Base-by-base conservation (phyloP, 1,284 basidiomycete genomes). In the Malassezia furfur region DNA sequence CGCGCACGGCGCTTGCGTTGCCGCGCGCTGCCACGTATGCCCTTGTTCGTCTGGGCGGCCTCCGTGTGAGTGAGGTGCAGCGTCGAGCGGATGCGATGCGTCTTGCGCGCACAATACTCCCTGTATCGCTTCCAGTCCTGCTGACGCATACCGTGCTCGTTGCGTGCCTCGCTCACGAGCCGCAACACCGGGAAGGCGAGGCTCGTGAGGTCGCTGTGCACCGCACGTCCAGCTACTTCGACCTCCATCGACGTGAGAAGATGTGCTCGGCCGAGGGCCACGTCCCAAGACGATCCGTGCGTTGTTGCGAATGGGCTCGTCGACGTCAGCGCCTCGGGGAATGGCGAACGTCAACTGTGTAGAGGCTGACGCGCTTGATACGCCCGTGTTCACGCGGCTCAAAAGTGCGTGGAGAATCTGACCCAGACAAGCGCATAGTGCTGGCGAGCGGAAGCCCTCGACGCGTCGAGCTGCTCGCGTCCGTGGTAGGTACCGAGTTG, bases 81-180 rank as follows among this genome's bases (percentile, higher is more conserved):
- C 1, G 84, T 81, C 36, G 86, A 85, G 59, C 91, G 83, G 47
- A 94, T 78, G 43, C 89, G 85, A 77, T 93, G 89, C 0, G 88
- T 85, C 71, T 88, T 84, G 74, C 88, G 88, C 14, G 86, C 83
- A 74, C 90, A 94, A 69, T 91, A 91, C 66, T 87, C 88, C 62
- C 88, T 89, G 77, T 91, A 91, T 54, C 88, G 84, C 62, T 81
- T 78, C 76, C 84, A 85, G 75, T 96, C 90, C 70, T 85, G 87
- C 72, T 88, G 91, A 58, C 91, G 84, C 64, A 93, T 79, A 21
- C 91, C 91, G 74, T 93, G 91, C 30, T 87, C 85, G 65, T 81
- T 90, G 56, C 91, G 83, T 70, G 94, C 90, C 74, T 90, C 85
- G 74, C 89, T 91, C 51, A 84, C 83, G 57, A 90, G 80, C 72